phyloP scores from a whole-genome alignment of 2,329 filamentous ascomycete genomes.

The Verticillium nubilum region DNA sequence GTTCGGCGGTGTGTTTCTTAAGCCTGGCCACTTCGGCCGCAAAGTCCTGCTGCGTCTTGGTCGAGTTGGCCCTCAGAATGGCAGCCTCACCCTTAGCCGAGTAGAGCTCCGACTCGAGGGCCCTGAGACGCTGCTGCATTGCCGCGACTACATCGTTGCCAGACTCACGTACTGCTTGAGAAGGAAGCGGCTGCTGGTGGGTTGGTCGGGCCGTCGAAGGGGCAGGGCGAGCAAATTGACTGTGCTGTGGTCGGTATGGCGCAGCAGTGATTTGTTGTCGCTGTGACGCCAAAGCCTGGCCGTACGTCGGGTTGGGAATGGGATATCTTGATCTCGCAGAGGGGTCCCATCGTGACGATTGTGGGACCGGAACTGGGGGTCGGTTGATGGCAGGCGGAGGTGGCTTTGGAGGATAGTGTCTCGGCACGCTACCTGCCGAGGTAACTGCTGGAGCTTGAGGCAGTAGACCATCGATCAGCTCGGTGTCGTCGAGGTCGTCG shows the following conservation, averaged over 20 bases:
- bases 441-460: conserved; percentile 10
- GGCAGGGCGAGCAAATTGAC: conserved; percentile 34
- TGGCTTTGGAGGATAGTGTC: conserved; percentile 17
- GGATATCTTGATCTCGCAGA: conserved; percentile 12
- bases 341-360: conserved; percentile 32
- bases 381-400: conserved; percentile 17
- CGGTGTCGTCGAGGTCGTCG: conserved; percentile 53
- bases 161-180: conserved; percentile 11
- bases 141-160: conserved; percentile 34
- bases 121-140: conserved; percentile 46
- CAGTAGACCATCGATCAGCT: conserved; percentile 46
- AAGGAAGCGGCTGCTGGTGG: conserved; percentile 26
- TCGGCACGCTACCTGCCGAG: conserved; percentile 3
- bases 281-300: conserved; percentile 9
- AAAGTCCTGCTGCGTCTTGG: conserved; percentile 55
- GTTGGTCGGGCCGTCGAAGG: conserved; percentile 20
- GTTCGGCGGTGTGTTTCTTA: conserved; percentile 59
- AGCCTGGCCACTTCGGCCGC: conserved; percentile 57
- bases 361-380: conserved; percentile 8
- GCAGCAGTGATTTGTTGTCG: conserved; percentile 12
- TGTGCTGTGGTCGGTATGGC: conserved; percentile 26
- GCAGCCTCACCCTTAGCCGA: conserved; percentile 66
- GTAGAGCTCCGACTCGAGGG: conserved; percentile 50
- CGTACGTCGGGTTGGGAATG: conserved; percentile 4
- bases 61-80: conserved; percentile 67